phyloP scores from a whole-genome alignment of 306 rosid genomes.

The Albizia julibrissin region DNA sequence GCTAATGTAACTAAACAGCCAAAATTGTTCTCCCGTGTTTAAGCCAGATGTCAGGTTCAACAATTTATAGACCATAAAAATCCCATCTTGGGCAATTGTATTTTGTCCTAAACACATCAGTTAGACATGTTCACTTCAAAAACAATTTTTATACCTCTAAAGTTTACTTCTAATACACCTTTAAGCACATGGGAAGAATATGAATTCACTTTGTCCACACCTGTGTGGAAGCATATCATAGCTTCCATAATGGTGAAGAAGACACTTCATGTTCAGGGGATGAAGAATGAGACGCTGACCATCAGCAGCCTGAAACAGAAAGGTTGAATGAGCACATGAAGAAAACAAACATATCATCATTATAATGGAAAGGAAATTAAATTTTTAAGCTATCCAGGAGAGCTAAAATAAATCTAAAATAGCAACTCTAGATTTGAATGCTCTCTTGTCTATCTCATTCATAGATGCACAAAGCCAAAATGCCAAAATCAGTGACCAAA shows the following conservation, averaged over 20 bases:
- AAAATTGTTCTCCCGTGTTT: neutral
- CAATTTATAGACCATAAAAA: neutral
- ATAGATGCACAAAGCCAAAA: neutral
- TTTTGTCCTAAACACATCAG: conserved; percentile 15
- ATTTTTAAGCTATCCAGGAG: conserved; percentile 10
- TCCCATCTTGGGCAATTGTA: conserved; percentile 4
- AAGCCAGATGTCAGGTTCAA: conserved; percentile 27
- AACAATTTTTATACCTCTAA: neutral
- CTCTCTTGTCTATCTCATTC: neutral
- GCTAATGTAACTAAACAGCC: neutral
- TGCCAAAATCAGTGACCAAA: conserved; percentile 11
- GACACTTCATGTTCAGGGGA: conserved; percentile 88
- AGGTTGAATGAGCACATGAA: conserved; percentile 39
- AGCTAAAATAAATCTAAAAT: conserved; percentile 22
- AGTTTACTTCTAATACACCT: neutral
- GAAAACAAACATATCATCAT: conserved; percentile 24
- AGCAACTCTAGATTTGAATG: conserved; percentile 11
- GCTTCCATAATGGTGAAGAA: conserved; percentile 78
- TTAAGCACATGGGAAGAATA: conserved; percentile 19
- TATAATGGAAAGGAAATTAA: neutral
- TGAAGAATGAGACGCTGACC: conserved; percentile 97
- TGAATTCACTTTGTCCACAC: conserved; percentile 43
- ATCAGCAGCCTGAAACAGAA: conserved; percentile 82
- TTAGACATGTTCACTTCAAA: neutral
- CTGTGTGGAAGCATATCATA: conserved; percentile 83